Evolutionary conservation across 139 green algal genomes (phyloP).

Genomic region (Medakamo hakoo): DNA sequence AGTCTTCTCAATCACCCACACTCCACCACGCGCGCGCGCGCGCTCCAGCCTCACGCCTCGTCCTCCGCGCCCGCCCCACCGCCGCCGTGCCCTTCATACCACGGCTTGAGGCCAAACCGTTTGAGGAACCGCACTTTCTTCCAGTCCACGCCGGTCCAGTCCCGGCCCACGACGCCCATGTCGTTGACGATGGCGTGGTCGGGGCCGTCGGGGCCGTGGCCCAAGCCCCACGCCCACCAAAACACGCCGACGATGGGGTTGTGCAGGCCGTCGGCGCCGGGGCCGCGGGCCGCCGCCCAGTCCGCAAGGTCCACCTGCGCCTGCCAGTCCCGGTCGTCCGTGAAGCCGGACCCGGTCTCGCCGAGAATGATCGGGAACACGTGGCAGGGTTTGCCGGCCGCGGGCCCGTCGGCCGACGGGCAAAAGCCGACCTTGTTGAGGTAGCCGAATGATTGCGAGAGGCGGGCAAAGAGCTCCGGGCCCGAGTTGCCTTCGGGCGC

Average conservation of each 20-base stretch:
- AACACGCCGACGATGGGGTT: background rate
- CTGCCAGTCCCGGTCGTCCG: background rate
- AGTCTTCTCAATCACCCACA: too few species aligned
- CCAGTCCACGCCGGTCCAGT: background rate
- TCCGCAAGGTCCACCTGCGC: background rate
- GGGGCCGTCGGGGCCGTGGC: background rate
- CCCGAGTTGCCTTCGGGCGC: background rate
- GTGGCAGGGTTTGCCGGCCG: background rate
- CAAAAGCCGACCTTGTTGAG: background rate
- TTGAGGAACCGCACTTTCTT: background rate
- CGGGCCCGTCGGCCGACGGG: too few species aligned
- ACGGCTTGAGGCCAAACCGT: background rate
- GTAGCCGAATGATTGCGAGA: conserved; percentile 1
- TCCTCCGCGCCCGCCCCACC: background rate
- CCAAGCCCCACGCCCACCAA: background rate
- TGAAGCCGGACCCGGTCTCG: background rate
- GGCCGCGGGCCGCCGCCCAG: background rate
- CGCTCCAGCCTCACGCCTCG: background rate
- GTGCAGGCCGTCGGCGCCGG: background rate
- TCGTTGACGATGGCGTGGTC: background rate
- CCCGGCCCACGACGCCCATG: background rate
- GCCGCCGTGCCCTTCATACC: background rate
- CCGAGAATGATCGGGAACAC: background rate
- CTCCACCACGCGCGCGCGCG: too few species aligned
- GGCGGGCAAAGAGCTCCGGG: background rate